These are phyloP conservation scores for Penicillium flavigenum DNA, from an alignment of 495 filamentous ascomycete species.

Conservation along the genomic window DNA sequence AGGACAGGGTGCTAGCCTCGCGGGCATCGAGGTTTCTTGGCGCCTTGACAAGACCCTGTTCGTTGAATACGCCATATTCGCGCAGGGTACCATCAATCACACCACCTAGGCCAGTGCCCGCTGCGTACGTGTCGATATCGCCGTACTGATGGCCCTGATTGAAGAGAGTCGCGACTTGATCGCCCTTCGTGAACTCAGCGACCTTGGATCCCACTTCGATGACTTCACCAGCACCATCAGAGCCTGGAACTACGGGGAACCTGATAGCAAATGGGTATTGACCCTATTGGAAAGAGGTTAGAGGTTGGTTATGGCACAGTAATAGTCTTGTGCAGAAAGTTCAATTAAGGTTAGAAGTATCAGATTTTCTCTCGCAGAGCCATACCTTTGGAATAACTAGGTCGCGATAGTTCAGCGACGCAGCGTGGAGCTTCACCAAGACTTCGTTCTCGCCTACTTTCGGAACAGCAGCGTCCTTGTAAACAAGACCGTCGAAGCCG, in stretches of 20 bases:
- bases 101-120: slow-evolving; percentile 65
- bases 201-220: slow-evolving; percentile 67
- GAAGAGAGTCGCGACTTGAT: slow-evolving; percentile 74
- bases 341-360: background rate
- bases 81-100: slow-evolving; percentile 68
- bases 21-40: slow-evolving; percentile 60
- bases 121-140: slow-evolving; percentile 41
- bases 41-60: slow-evolving; percentile 65
- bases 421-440: slow-evolving; percentile 71
- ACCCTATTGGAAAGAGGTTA: slow-evolving; percentile 42
- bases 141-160: slow-evolving; percentile 74
- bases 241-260: slow-evolving; percentile 63
- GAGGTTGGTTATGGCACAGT: background rate
- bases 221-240: slow-evolving; percentile 78
- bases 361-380: background rate
- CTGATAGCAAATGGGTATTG: slow-evolving; percentile 63
- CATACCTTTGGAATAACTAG: slow-evolving; percentile 67
- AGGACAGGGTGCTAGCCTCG: slow-evolving; percentile 67
- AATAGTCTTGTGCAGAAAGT: background rate
- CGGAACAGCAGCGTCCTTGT: slow-evolving; percentile 54
- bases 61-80: slow-evolving; percentile 68
- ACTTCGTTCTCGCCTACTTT: slow-evolving; percentile 67
- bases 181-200: slow-evolving; percentile 64
- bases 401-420: slow-evolving; percentile 82
- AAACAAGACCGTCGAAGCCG: slow-evolving; percentile 62